These are phyloP conservation scores for Chlorella sp. DNA, from an alignment of 139 green algal genomes.

Conservation along the genomic window DNA sequence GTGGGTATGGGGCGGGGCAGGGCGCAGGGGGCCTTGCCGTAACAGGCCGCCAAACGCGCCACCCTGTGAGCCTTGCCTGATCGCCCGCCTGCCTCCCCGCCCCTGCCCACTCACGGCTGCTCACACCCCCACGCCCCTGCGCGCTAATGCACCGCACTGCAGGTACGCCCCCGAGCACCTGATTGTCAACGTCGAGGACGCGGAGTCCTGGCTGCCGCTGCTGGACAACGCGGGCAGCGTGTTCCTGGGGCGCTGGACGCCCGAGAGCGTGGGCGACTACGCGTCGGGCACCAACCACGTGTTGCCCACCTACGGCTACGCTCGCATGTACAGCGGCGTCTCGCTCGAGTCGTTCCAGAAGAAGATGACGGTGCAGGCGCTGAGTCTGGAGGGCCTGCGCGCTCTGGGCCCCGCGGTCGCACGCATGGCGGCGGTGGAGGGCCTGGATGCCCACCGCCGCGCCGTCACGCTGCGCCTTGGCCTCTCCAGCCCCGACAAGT, in stretches of 20 bases:
- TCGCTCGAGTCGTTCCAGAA: slow-evolving; percentile 95
- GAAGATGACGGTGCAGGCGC: slow-evolving; percentile 96
- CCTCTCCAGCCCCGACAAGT: slow-evolving; percentile 25
- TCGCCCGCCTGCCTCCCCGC: background rate
- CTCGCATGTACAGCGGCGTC: slow-evolving; percentile 97
- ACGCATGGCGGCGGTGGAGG: slow-evolving; percentile 95
- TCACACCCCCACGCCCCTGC: background rate
- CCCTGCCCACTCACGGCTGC: background rate
- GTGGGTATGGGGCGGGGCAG: no score
- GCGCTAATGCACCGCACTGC: background rate
- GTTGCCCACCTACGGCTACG: slow-evolving; percentile 98
- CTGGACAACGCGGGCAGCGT: slow-evolving; percentile 92
- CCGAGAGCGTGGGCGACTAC: slow-evolving; percentile 98
- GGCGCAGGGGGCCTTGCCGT: no score
- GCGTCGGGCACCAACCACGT: slow-evolving; percentile 97
- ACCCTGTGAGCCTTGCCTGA: background rate
- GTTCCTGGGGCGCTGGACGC: slow-evolving; percentile 94
- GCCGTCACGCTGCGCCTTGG: slow-evolving; percentile 92
- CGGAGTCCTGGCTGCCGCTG: slow-evolving; percentile 82
- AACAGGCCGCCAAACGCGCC: no score
- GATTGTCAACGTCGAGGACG: slow-evolving; percentile 94
- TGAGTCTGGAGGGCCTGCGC: slow-evolving; percentile 78
- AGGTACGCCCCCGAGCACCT: slow-evolving; percentile 97
- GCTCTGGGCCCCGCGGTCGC: slow-evolving; percentile 87
- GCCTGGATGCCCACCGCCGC: slow-evolving; percentile 90